Conservation (phyloP, 805 yeast species). For the Kluyveromyces lactis region DNA sequence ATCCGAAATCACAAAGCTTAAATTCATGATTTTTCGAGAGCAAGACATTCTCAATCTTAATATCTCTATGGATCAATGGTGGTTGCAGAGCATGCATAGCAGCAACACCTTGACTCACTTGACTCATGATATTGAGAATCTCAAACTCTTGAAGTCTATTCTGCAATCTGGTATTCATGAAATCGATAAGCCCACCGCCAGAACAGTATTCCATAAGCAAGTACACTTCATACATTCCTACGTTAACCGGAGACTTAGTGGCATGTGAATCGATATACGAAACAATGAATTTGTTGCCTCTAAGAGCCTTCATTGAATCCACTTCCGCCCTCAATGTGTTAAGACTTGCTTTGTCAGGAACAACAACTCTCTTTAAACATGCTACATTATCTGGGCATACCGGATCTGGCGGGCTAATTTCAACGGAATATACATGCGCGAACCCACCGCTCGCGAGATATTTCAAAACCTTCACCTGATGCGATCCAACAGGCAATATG, state of each 20-base stretch:
- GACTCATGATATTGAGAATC: constrained; percentile 57
- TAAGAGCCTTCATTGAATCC: constrained; percentile 87
- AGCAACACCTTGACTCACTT: constrained; percentile 64
- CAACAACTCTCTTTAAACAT: constrained; percentile 90
- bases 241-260: constrained; percentile 45
- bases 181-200: constrained; percentile 67
- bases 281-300: constrained; percentile 74
- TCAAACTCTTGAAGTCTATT: constrained; percentile 62
- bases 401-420: constrained; percentile 48
- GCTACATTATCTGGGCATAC: constrained; percentile 48
- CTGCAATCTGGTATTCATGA: constrained; percentile 65
- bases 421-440: constrained; percentile 87
- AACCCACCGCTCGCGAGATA: constrained; percentile 89
- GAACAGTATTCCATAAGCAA: constrained; percentile 75
- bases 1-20: constrained; percentile 78
- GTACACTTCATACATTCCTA: constrained; percentile 66
- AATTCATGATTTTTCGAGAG: constrained; percentile 49
- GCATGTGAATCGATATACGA: constrained; percentile 95
- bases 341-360: constrained; percentile 80
- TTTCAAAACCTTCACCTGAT: constrained; percentile 54
- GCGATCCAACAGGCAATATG: constrained; percentile 73
- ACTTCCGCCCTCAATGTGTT: constrained; percentile 87
- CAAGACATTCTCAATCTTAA: constrained; percentile 74
- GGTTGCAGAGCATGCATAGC: constrained; percentile 69
- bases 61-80: constrained; percentile 69